Conservation (phyloP, 805 yeast species). For the Spathaspora gorwiae region DNA sequence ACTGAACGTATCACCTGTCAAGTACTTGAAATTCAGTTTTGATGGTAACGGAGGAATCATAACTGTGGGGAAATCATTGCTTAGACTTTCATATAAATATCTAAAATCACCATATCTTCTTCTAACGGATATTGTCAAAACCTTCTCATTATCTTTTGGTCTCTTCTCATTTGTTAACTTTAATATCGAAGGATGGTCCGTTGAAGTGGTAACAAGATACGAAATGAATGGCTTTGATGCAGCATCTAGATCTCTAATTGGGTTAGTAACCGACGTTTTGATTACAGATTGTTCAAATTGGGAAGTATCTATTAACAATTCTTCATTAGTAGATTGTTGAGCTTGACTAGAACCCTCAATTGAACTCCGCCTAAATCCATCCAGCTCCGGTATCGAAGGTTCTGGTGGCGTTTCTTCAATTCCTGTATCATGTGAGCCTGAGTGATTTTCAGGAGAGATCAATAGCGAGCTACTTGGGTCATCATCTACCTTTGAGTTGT, state of each 20-base stretch:
- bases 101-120: constrained; percentile 87
- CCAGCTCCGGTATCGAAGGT: neutral
- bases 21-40: constrained; percentile 82
- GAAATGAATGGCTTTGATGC: constrained; percentile 75
- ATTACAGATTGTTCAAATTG: constrained; percentile 14
- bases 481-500: neutral
- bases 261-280: constrained; percentile 46
- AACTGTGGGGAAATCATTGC: constrained; percentile 77
- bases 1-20: constrained; percentile 90
- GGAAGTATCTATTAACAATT: neutral
- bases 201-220: constrained; percentile 59
- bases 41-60: constrained; percentile 94
- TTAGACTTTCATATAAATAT: constrained; percentile 66
- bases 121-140: constrained; percentile 47
- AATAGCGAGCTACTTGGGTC: constrained; percentile 10
- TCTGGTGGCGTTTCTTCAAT: neutral
- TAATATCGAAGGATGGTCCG: constrained; percentile 57
- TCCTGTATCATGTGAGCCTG: neutral
- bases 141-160: constrained; percentile 13
- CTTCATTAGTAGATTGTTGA: neutral
- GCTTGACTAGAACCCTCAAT: neutral
- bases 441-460: constrained; percentile 1
- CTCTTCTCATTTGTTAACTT: constrained; percentile 19
- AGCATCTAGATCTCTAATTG: constrained; percentile 63
- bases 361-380: neutral